phyloP scores from a whole-genome alignment of 192 early-diverging fungal species.

The Podochytrium sp. region DNA sequence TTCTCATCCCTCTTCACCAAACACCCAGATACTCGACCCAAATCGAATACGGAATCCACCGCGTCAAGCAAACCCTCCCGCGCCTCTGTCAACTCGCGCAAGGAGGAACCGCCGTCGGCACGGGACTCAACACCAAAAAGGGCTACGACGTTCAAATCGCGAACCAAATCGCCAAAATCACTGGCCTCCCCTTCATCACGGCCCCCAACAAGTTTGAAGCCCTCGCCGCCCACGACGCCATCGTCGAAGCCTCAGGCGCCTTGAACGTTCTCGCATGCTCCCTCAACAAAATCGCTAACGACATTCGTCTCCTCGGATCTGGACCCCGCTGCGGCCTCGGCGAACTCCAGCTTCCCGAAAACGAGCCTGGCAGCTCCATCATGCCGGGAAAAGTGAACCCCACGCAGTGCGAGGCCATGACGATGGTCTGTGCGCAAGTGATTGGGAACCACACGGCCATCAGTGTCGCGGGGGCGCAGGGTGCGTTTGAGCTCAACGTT shows the following conservation, averaged over 20 bases:
- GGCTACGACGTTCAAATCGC: conserved; percentile 94
- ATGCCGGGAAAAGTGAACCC: conserved; percentile 99
- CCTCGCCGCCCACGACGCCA: conserved; percentile 96
- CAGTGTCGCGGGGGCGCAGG: conserved; percentile 90
- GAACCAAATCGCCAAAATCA: conserved; percentile 82
- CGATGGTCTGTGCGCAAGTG: conserved; percentile 98
- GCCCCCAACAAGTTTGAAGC: conserved; percentile 99
- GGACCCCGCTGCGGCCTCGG: conserved; percentile 98
- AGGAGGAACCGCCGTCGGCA: conserved; percentile 97
- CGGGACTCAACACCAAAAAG: conserved; percentile 92
- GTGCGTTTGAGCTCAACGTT: conserved; percentile 98
- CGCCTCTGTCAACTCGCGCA: conserved; percentile 93
- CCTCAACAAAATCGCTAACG: conserved; percentile 99
- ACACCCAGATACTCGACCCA: conserved; percentile 58
- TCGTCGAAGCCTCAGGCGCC: conserved; percentile 94
- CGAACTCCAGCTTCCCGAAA: conserved; percentile 94
- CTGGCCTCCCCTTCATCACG: conserved; percentile 88
- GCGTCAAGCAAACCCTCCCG: conserved; percentile 81
- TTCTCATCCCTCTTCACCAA: background rate
- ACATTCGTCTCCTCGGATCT: conserved; percentile 94
- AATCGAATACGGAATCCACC: conserved; percentile 85
- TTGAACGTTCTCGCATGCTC: conserved; percentile 95
- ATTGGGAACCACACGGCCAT: conserved; percentile 98
- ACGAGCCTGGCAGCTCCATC: conserved; percentile 99
- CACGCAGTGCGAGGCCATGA: conserved; percentile 99